Evolutionary conservation across 208 protist species (phyloP), one percentile per base, ranked within the genome.

Genomic region (Herpetomonas tarakana): DNA sequence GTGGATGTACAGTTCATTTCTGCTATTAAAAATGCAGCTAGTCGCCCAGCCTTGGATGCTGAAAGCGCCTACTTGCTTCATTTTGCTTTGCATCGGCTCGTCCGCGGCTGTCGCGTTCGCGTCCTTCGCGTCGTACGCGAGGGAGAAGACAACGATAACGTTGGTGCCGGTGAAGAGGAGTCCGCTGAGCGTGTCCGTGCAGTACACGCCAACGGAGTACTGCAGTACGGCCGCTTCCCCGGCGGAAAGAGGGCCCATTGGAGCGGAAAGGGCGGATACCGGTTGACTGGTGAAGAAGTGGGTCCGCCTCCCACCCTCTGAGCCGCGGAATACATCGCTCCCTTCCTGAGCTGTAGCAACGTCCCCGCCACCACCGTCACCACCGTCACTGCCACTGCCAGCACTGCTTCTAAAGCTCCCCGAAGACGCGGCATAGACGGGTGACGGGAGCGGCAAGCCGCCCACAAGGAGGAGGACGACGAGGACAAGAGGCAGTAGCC

Each of bases 1-100:
- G 24, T 57, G 1, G 16, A 72, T 41, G 54, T 65, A 74, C 24
- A 70, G 24, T 24, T 78, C 68, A 11, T 74, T 56, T 2, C 27
- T 29, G 44, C 71, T 76, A 4, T 52, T 57, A 55, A 71, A 76
- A 19, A 76, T 35, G 29, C 76, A 83, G 31, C 19, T 50, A 30
- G 71, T 70, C n/a, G 65, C 57, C 52, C 62, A 78, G 1, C 47
- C 38, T 24, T 63, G 22, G 7, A 58, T 1, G 19, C 31, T 3
- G n/a, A 62, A 28, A 11, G 21, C 18, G 21, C 22, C 39, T 4
- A 25, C 12, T 1, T 26, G 59, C 41, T 21, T 27, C 19, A 65
- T 25, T 41, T 19, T 21, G 6, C 51, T 25, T 19, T 39, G 52
- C 3, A 19, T 44, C 2, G 58, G 49, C 12, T 21, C 18, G n/a